phyloP scores from a whole-genome alignment of 495 filamentous ascomycete genomes.

The Neurospora sp. region DNA sequence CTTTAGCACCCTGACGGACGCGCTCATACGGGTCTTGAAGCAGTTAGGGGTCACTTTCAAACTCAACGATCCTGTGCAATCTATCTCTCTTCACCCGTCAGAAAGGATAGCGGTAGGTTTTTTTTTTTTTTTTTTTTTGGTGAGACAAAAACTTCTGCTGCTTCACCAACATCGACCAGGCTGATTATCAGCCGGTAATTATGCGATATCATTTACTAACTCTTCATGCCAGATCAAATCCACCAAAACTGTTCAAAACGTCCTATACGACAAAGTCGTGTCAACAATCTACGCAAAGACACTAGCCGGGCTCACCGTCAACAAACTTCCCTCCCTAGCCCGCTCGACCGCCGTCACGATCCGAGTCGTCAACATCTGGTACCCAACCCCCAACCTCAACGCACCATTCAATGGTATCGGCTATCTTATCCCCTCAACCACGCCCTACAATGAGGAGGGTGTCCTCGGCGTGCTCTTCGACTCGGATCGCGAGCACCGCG shows the following conservation, averaged over 20 bases:
- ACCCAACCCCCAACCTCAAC: constrained; percentile 50
- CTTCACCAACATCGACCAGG: background rate
- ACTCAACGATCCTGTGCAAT: constrained; percentile 28
- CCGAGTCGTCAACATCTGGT: constrained; percentile 89
- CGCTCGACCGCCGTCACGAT: constrained; percentile 63
- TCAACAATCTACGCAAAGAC: constrained; percentile 53
- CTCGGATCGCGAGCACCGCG: constrained; percentile 44
- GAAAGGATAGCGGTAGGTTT: constrained; percentile 13
- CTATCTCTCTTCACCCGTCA: constrained; percentile 12
- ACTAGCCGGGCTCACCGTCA: constrained; percentile 35
- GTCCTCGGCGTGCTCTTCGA: constrained; percentile 91
- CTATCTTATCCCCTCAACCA: constrained; percentile 69
- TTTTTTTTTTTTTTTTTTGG: background rate
- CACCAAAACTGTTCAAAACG: constrained; percentile 1
- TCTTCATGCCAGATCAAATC: constrained; percentile 20
- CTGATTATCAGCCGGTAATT: background rate
- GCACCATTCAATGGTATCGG: constrained; percentile 63
- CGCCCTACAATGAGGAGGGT: constrained; percentile 57
- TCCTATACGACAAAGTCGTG: constrained; percentile 53
- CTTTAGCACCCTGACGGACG: constrained; percentile 41
- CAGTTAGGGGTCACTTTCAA: constrained; percentile 42
- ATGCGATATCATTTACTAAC: background rate
- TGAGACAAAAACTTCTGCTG: background rate
- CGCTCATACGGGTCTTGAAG: constrained; percentile 36
- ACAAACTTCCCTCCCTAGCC: constrained; percentile 38